These are phyloP conservation scores for Neonectria hederae DNA, from an alignment of 2,329 filamentous ascomycete species.

Conservation along the genomic window DNA sequence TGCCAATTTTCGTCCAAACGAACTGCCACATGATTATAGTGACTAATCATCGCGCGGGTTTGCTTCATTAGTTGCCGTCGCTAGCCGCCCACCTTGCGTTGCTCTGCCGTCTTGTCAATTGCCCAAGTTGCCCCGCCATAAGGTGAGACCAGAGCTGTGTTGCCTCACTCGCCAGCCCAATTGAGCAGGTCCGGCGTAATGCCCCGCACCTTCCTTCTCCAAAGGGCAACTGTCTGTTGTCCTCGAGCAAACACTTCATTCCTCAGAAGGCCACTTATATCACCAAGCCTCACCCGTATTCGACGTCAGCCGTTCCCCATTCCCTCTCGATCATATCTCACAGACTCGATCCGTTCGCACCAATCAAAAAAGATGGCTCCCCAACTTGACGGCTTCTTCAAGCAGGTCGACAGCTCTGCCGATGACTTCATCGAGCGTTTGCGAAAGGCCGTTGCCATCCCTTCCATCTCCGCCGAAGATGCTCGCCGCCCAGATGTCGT, in stretches of 20 bases:
- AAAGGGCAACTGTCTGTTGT: constrained; percentile 43
- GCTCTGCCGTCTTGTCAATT: constrained; percentile 19
- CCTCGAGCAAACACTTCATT: constrained; percentile 33
- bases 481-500: constrained; percentile 90
- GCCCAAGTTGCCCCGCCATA: constrained; percentile 41
- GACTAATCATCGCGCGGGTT: constrained; percentile 36
- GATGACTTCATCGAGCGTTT: constrained; percentile 89
- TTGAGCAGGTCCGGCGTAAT: constrained; percentile 48
- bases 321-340: constrained; percentile 58
- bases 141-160: constrained; percentile 33
- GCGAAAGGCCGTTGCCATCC: constrained; percentile 92
- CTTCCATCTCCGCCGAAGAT: constrained; percentile 93
- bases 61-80: constrained; percentile 43
- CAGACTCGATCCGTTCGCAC: constrained; percentile 62
- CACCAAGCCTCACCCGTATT: constrained; percentile 32
- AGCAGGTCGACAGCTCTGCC: constrained; percentile 84
- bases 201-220: constrained; percentile 57
- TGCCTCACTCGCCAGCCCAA: constrained; percentile 37
- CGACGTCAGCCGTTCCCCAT: constrained; percentile 26
- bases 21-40: constrained; percentile 17
- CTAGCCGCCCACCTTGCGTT: constrained; percentile 37
- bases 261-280: constrained; percentile 40
- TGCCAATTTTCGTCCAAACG: constrained; percentile 14
- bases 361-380: constrained; percentile 85
- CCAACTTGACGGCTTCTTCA: constrained; percentile 90